Base-by-base conservation (phyloP, 2,329 filamentous ascomycete species). In the Neonectria neomacrospora region DNA sequence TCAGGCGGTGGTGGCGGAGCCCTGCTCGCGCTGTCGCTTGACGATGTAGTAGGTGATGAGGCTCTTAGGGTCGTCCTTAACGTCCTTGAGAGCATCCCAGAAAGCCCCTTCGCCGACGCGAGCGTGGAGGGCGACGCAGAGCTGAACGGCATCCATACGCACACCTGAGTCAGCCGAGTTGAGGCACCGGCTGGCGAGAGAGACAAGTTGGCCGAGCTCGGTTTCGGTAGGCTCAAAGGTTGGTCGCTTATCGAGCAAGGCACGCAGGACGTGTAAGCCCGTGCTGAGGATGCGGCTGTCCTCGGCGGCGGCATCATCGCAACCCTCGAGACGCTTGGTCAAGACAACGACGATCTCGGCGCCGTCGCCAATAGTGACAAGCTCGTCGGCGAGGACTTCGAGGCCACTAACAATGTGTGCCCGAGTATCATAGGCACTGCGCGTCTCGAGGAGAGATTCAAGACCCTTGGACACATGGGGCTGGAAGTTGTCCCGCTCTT, bases 21-120 rank as follows among this genome's bases (percentile, higher is more conserved):
- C 71, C 61, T 76, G 75, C 77, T 90, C 88, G 55, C 87, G 80
- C 77, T 90, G 88, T 75, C 84, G 83, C 82, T 90, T 90, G 42
- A 91, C 91, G 72, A 94, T 90, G 76, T 94, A 94, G 75, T 94
- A 94, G 10, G 90, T 94, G 71, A 94, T 89, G 64, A 94, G 77
- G 69, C 90, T 93, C 81, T 93, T 87, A 22, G 91, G 88, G 67
- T 92, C 91, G 67, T 93, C 91, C 73, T 87, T 86, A 32, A 91
- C 83, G 10, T 80, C 84, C 61, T 83, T 86, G 71, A 94, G 82
- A 23, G 85, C 84, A 34, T 84, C 85, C 91, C 91, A 95, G 74
- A 94, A 94, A 30, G 73, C 73, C 10, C 72, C 77, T 58, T 90
- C 87, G 12, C 88, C 88, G 9, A 90, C 82, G 11, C 85, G 78